Conservation (phyloP, 495 filamentous ascomycete genomes). For the Terfezia claveryi region DNA sequence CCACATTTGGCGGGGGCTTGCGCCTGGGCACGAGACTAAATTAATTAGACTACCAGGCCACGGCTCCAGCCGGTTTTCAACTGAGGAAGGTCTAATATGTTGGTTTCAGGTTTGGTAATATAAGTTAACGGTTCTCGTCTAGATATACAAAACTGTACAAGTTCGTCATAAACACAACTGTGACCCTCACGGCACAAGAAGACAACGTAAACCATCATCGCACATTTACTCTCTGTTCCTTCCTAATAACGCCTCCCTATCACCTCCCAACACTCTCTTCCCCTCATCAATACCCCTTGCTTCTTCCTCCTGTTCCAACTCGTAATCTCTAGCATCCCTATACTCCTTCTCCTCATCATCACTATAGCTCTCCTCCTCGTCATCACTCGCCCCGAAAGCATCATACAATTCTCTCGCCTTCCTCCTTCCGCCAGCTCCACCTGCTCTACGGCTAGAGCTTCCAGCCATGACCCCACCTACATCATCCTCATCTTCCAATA, state of each 20-base stretch:
- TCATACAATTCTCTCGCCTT: conserved; percentile 76
- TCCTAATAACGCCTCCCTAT: conserved; percentile 12
- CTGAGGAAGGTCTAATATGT: no score
- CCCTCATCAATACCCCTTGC: conserved; percentile 16
- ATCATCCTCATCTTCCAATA: conserved; percentile 65
- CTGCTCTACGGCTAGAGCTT: conserved; percentile 19
- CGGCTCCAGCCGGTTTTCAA: no score
- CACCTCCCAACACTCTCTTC: conserved; percentile 5
- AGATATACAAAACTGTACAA: no score
- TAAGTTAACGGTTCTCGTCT: no score
- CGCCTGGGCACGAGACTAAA: background rate
- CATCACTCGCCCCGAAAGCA: conserved; percentile 60
- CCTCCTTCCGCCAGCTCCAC: conserved; percentile 23
- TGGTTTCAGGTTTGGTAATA: no score
- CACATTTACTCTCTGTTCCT: background rate
- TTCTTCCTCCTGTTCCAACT: conserved; percentile 13
- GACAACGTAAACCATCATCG: background rate
- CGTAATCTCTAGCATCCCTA: conserved; percentile 10
- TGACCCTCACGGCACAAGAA: no score
- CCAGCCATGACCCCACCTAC: conserved; percentile 18
- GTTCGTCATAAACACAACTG: no score
- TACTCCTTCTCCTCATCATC: conserved; percentile 32
- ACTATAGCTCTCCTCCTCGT: conserved; percentile 37
- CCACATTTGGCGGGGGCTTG: background rate
- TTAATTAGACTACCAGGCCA: no score